Evolutionary conservation across 345 rosid genomes (phyloP).

Genomic region (Linum usitatissimum): DNA sequence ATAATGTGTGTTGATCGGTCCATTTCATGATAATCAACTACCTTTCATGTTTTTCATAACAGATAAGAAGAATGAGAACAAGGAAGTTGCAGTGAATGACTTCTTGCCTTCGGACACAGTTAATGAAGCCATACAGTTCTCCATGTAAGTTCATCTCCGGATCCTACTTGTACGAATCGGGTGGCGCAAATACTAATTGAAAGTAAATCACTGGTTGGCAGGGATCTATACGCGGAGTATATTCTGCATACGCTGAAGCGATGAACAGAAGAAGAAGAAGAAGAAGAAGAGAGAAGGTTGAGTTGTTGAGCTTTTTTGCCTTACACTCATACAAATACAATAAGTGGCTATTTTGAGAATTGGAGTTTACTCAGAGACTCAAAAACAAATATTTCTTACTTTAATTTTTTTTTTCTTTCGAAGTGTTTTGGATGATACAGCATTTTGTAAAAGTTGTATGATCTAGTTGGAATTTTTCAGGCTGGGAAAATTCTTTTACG

Average conservation of each 20-base stretch:
- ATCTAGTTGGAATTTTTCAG: too few species aligned
- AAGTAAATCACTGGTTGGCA: slow-evolving; percentile 19
- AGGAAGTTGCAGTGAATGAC: slow-evolving; percentile 89
- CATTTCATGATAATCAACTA: slow-evolving; percentile 12
- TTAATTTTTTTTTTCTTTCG: too few species aligned
- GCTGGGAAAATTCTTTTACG: too few species aligned
- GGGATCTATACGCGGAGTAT: slow-evolving; percentile 67
- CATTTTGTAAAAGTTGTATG: too few species aligned
- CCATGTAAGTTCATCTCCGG: slow-evolving; percentile 42
- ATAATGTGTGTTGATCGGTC: not conserved
- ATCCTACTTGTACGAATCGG: too few species aligned
- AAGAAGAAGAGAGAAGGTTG: not conserved
- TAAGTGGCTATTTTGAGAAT: too few species aligned
- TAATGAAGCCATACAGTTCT: slow-evolving; percentile 69
- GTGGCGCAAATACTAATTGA: too few species aligned
- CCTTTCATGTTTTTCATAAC: slow-evolving; percentile 13
- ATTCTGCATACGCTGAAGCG: slow-evolving; percentile 1
- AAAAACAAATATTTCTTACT: too few species aligned
- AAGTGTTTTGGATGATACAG: too few species aligned
- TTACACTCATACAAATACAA: not conserved
- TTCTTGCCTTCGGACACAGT: slow-evolving; percentile 64
- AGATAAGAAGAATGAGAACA: slow-evolving; percentile 98
- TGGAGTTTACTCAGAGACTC: too few species aligned
- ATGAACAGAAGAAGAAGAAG: not conserved
- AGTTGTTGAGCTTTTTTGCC: not conserved